Evolutionary conservation across 306 rosid species (phyloP).

Genomic region (Quercus alba): DNA sequence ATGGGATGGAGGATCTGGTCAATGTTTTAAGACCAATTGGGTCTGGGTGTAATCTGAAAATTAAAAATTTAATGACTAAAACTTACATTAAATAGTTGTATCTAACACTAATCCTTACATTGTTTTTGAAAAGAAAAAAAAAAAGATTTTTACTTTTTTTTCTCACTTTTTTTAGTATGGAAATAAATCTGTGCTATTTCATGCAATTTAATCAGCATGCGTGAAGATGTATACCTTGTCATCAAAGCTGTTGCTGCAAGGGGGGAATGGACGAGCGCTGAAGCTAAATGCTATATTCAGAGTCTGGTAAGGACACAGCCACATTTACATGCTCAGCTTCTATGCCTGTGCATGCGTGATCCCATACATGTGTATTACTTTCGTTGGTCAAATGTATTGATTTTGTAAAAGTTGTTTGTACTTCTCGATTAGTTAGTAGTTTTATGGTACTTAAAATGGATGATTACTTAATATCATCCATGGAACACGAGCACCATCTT

Average conservation of each 20-base stretch:
- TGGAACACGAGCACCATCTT: not conserved
- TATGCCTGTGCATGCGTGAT: not conserved
- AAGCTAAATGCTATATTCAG: slow-evolving; percentile 61
- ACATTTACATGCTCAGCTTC: not conserved
- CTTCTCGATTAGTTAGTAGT: slow-evolving; percentile 6
- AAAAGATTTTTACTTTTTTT: not conserved
- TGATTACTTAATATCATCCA: slow-evolving; percentile 4
- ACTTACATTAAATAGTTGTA: not conserved
- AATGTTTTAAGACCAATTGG: not conserved
- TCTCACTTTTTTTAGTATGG: slow-evolving; percentile 4
- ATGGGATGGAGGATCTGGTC: not conserved
- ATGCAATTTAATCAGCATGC: slow-evolving; percentile 57
- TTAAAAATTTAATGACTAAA: not conserved
- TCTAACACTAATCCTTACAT: no score
- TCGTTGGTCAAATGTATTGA: not conserved
- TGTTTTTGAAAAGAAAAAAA: not conserved
- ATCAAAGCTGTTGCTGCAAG: slow-evolving; percentile 67
- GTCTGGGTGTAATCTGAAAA: not conserved
- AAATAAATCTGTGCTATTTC: slow-evolving; percentile 26
- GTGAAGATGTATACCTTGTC: slow-evolving; percentile 82
- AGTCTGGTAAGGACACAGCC: slow-evolving; percentile 57
- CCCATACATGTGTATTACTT: not conserved
- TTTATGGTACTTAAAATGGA: slow-evolving; percentile 13
- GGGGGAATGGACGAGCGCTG: slow-evolving; percentile 73
- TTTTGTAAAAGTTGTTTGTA: not conserved